These are phyloP conservation scores for Xylariaceae sp. DNA, from an alignment of 2,329 filamentous ascomycete genomes.

Conservation along the genomic window DNA sequence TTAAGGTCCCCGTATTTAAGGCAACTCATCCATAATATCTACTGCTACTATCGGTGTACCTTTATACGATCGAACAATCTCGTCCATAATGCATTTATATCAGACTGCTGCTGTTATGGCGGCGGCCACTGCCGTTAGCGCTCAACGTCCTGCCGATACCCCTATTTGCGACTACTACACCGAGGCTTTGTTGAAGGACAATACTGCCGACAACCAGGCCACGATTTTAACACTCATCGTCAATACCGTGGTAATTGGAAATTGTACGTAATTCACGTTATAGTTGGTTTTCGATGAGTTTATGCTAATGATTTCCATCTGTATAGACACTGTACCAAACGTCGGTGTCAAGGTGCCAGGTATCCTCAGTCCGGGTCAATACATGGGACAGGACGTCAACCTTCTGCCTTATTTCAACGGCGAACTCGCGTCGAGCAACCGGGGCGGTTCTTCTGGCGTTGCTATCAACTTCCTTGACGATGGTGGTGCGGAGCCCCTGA, in stretches of 20 bases:
- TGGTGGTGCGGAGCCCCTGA: constrained; percentile 58
- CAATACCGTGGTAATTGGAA: constrained; percentile 67
- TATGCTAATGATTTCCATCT: background rate
- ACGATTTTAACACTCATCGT: constrained; percentile 59
- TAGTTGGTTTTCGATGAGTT: background rate
- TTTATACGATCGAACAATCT: background rate
- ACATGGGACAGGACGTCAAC: constrained; percentile 55
- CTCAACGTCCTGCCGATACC: constrained; percentile 51
- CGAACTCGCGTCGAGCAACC: constrained; percentile 55
- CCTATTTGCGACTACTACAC: constrained; percentile 68
- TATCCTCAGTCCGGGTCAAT: constrained; percentile 55
- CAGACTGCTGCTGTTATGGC: constrained; percentile 30
- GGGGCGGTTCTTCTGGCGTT: constrained; percentile 46
- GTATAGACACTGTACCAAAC: constrained; percentile 55
- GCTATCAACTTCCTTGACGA: constrained; percentile 65
- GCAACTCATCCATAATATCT: no score
- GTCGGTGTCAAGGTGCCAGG: constrained; percentile 57
- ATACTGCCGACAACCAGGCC: constrained; percentile 61
- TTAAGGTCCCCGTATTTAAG: no score
- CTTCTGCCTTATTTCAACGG: constrained; percentile 64
- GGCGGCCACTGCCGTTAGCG: constrained; percentile 33
- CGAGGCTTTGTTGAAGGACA: constrained; percentile 58
- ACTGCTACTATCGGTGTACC: no score
- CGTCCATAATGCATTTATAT: constrained; percentile 33
- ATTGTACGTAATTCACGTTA: constrained; percentile 45